Evolutionary conservation across 257 asterid species (phyloP), one percentile per base, ranked within the genome.

Genomic region (Leonotis leonurus): DNA sequence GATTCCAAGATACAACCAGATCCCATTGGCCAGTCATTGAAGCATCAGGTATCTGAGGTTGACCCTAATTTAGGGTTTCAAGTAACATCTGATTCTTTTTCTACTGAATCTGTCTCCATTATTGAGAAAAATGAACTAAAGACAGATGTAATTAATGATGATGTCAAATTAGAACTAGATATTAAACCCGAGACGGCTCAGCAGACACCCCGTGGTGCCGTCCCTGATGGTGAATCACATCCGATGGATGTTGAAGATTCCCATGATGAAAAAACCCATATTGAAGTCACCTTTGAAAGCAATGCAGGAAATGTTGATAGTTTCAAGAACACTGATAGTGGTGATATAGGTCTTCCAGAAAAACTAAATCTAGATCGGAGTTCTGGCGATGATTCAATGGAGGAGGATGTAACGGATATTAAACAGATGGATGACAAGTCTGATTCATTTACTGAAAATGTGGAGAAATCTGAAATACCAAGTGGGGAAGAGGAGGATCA

Each of bases 311-410:
- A 65, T 59, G 68, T 62, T 45, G 86, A 71, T 36, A 40, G 70
- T 41, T 30, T 56, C 57, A 72, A 71, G 64, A 70, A 76, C 60
- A 60, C 56, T 61, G 81, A 78, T 36, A 54, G 49, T 56, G 84
- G 67, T 41, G 88, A 81, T 71, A 39, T 73, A 55, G 82, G 64
- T 62, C 81, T 76, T 45, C 73, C 80, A 32, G 93, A 83, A 60
- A 85, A 80, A 59, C 70, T 81, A 65, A 78, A 56, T 78, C 70
- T 83, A 66, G 94, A 82, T 60, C 76, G 79, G 64, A 88, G 82
- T 74, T 78, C 88, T 76, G 95, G 83, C 52, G 95, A 90, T 77
- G 96, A 90, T 76, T 76, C 86, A 64, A 85, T 88, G 89, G 95
- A 83, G 65, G 96, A 83, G 74, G 96, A 83, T 73, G 73, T 69